These are phyloP conservation scores for Pythium aquatile DNA, from an alignment of 352 stramenopile genomes.

Conservation along the genomic window DNA sequence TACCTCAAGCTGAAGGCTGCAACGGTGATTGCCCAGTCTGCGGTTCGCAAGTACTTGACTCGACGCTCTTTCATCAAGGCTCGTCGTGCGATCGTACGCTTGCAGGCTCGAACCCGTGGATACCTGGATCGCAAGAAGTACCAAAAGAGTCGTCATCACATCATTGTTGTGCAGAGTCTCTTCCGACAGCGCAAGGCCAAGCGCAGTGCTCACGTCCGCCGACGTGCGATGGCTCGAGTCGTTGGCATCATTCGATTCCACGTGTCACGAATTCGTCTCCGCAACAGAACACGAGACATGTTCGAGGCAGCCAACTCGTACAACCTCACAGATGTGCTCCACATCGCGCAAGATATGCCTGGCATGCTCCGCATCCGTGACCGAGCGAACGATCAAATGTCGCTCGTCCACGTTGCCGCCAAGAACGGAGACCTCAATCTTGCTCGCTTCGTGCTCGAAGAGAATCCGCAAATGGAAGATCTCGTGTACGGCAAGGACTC, in stretches of 20 bases:
- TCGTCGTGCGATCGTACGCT: conserved; percentile 56
- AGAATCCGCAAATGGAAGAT: conserved; percentile 81
- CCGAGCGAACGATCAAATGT: conserved; percentile 78
- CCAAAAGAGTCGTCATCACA: conserved; percentile 31
- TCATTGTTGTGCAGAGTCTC: conserved; percentile 78
- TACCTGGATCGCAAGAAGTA: conserved; percentile 69
- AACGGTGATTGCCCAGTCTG: conserved; percentile 62
- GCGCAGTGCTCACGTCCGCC: conserved; percentile 44
- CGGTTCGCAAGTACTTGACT: conserved; percentile 70
- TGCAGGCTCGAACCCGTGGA: conserved; percentile 68
- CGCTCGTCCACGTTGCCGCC: conserved; percentile 84
- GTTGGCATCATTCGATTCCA: conserved; percentile 72
- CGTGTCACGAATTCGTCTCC: conserved; percentile 79
- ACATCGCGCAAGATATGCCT: conserved; percentile 76
- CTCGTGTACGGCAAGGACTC: conserved; percentile 81
- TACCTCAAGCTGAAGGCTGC: conserved; percentile 55
- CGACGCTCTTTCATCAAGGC: conserved; percentile 60
- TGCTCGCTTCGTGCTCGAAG: conserved; percentile 77
- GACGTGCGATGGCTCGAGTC: conserved; percentile 68
- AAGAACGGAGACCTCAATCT: conserved; percentile 87
- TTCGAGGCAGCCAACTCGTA: conserved; percentile 77
- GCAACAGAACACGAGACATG: conserved; percentile 73
- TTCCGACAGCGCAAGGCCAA: conserved; percentile 63
- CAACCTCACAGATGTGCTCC: conserved; percentile 78
- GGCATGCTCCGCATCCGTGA: conserved; percentile 81